Evolutionary conservation across 2,329 filamentous ascomycete species (phyloP).

Genomic region (Juglanconis sp.): DNA sequence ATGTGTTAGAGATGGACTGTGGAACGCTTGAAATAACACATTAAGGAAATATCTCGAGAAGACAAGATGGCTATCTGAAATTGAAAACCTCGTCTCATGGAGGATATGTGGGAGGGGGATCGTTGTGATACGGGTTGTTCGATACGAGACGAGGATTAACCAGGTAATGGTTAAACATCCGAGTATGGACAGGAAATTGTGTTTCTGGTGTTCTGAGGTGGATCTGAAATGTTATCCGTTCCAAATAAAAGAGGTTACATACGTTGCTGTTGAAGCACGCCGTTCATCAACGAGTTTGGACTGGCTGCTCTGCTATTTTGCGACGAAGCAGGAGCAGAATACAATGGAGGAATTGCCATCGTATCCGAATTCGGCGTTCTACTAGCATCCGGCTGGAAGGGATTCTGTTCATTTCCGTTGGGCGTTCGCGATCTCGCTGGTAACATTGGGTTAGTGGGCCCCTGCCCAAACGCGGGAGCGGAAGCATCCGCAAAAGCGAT

Average conservation of each 20-base stretch:
- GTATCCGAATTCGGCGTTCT: conserved; percentile 65
- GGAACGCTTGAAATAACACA: no score
- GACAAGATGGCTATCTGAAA: no score
- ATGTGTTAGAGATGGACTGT: neutral
- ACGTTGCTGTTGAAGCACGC: conserved; percentile 38
- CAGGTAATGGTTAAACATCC: no score
- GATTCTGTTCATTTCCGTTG: conserved; percentile 58
- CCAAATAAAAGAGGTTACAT: neutral
- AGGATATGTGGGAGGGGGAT: no score
- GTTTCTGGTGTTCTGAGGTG: no score
- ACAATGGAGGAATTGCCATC: conserved; percentile 60
- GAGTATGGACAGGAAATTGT: no score
- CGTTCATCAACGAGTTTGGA: conserved; percentile 54
- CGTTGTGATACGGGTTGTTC: no score
- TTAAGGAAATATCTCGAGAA: no score
- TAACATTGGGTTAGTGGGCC: conserved; percentile 42
- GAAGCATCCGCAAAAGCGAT: conserved; percentile 40
- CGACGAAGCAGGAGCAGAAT: conserved; percentile 68
- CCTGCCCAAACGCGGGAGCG: conserved; percentile 44
- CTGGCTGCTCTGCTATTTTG: conserved; percentile 77
- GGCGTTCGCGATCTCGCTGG: conserved; percentile 63
- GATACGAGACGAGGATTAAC: no score
- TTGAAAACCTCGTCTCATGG: no score
- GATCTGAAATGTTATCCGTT: no score
- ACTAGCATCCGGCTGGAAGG: conserved; percentile 51